Base-by-base conservation (phyloP, 139 green algal species). In the Chlamydomonas urium region DNA sequence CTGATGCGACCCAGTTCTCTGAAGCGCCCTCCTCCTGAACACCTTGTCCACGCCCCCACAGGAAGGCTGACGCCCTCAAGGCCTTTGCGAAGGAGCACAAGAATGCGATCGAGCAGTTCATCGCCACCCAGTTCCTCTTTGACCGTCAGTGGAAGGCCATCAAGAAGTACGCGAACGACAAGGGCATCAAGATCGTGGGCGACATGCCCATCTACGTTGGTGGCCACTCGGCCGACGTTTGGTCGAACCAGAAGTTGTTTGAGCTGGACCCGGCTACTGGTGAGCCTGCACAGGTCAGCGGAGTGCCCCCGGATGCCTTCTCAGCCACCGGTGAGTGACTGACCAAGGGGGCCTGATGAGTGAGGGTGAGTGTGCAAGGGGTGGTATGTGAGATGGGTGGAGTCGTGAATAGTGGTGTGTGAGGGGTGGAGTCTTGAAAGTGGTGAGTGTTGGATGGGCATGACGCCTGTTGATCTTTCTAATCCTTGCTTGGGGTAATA, bases 201-300 rank as follows among this genome's bases (percentile, higher is more conserved):
- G 95, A 99, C 84, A 99, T 99, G 89, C 95, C 95, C 73, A 99
- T 99, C 86, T 99, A 99, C 76, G 92, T 97, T 38, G 92, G 91
- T 19, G 92, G 89, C 31, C 89, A 96, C 77, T 83, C 48, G n/a
- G 90, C 93, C 0, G 95, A 99, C 73, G 95, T 99, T 63, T 99
- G 95, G 95, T 90, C 91, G 19, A 92, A 97, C 82, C 86, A 84
- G 53, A 38, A 73, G 31, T 75, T 89, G 56, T 89, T 89, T 76
- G 79, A 89, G 77, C 75, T 89, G 17, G 78, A 83, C 24, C 59
- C 72, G 1, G 63, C 75, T 26, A 79, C 63, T 10, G 74, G 80
- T 42, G 50, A 62, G 42, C 79, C 76, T 5, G 74, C 71, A 31
- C 61, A 77, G n/a, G 88, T 97, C 42, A 89, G 80, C 38, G 94